Evolutionary conservation across 768 basidiomycete species (phyloP).

Genomic region (Leucosporidium yakuticum): DNA sequence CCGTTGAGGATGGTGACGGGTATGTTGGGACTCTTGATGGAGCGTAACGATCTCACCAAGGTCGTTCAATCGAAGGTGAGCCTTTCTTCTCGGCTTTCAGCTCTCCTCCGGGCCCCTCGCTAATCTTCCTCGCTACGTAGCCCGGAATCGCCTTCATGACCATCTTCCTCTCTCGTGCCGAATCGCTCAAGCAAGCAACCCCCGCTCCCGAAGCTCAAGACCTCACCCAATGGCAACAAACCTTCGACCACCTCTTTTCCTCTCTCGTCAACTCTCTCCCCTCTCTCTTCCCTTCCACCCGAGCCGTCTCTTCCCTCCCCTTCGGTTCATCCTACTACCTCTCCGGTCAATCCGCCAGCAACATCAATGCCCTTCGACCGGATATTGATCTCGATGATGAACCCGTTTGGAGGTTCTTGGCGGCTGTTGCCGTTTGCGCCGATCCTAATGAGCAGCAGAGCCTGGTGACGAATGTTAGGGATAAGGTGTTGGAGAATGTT

Average conservation of each 20-base stretch:
- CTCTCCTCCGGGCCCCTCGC: conserved; percentile 1
- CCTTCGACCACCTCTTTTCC: conserved; percentile 82
- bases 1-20: conserved; percentile 77
- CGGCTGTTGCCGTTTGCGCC: conserved; percentile 72
- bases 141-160: conserved; percentile 88
- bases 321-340: conserved; percentile 46
- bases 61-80: conserved; percentile 76
- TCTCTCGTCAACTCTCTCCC: conserved; percentile 69
- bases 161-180: conserved; percentile 84
- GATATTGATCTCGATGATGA: conserved; percentile 60
- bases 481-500: conserved; percentile 90
- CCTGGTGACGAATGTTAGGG: conserved; percentile 75
- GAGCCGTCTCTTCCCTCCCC: conserved; percentile 50
- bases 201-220: conserved; percentile 53
- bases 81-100: neutral
- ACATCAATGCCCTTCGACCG: conserved; percentile 51
- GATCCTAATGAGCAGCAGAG: conserved; percentile 79
- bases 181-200: conserved; percentile 72
- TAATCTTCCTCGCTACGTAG: conserved; percentile 47
- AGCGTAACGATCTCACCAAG: conserved; percentile 65
- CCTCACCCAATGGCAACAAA: conserved; percentile 55
- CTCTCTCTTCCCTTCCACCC: conserved; percentile 81
- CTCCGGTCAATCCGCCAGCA: conserved; percentile 17
- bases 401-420: conserved; percentile 91
- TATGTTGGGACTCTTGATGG: conserved; percentile 71